phyloP scores from a whole-genome alignment of 2,329 filamentous ascomycete genomes.

The Aspergillus hortae region DNA sequence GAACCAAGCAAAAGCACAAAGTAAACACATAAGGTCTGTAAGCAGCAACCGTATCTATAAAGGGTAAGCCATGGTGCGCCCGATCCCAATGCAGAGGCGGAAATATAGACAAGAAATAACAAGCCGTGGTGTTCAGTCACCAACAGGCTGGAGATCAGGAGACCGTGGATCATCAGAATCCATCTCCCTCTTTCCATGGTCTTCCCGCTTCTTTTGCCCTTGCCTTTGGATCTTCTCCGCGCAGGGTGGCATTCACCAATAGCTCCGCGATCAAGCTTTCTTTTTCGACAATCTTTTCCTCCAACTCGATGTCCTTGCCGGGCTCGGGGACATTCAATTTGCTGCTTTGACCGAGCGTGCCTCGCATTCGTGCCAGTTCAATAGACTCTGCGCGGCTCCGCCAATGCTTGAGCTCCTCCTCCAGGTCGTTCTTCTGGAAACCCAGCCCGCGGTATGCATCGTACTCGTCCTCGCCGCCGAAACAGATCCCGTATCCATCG shows the following conservation, averaged over 20 bases:
- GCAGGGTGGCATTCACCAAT: slow-evolving; percentile 45
- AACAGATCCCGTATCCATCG: slow-evolving; percentile 62
- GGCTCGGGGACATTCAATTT: slow-evolving; percentile 35
- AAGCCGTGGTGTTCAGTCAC: neutral
- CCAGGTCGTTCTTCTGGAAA: slow-evolving; percentile 36
- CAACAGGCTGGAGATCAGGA: neutral
- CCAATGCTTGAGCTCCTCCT: slow-evolving; percentile 39
- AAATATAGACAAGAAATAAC: slow-evolving; percentile 9
- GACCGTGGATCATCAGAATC: slow-evolving; percentile 39
- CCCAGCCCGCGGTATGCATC: slow-evolving; percentile 48
- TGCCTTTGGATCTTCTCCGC: slow-evolving; percentile 50
- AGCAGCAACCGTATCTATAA: slow-evolving; percentile 1
- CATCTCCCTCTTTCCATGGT: slow-evolving; percentile 54
- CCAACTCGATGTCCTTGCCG: slow-evolving; percentile 43
- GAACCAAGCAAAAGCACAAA: neutral
- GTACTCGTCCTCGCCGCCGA: slow-evolving; percentile 50
- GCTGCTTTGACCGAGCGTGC: slow-evolving; percentile 22
- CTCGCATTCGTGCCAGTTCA: slow-evolving; percentile 22
- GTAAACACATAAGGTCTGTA: neutral
- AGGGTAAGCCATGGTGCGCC: neutral
- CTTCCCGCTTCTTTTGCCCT: slow-evolving; percentile 53
- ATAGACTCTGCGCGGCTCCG: slow-evolving; percentile 36
- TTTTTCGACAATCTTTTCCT: slow-evolving; percentile 43
- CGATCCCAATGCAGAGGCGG: neutral
- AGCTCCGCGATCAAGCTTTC: slow-evolving; percentile 40